These are phyloP conservation scores for Trichoderma sp. DNA, from an alignment of 2,329 filamentous ascomycete species.

Conservation along the genomic window DNA sequence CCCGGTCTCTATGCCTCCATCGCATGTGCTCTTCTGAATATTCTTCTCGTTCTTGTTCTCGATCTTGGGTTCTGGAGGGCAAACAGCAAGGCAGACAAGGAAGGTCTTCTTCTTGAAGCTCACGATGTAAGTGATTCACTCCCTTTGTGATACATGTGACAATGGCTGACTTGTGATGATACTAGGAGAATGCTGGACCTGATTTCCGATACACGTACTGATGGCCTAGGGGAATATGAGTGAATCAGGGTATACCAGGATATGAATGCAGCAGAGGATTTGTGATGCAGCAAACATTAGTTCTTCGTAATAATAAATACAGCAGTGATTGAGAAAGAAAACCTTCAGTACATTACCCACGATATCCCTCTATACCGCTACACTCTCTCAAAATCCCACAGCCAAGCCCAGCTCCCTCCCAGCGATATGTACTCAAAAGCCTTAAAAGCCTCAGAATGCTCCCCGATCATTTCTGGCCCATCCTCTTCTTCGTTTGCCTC, in stretches of 20 bases:
- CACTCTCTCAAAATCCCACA: background rate
- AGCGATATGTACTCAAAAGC: too few relatives aligned
- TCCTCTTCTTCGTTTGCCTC: background rate
- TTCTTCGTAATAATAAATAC: background rate
- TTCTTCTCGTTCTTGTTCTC: conserved; percentile 43
- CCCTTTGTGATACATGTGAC: background rate
- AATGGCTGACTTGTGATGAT: background rate
- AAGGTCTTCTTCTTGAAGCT: conserved; percentile 50
- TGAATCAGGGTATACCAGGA: background rate
- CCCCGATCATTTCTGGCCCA: background rate
- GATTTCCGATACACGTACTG: conserved; percentile 35
- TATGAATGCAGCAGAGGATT: background rate
- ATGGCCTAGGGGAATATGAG: background rate
- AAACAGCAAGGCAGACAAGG: conserved; percentile 51
- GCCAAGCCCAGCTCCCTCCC: background rate
- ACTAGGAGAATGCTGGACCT: conserved; percentile 27
- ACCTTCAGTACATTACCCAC: background rate
- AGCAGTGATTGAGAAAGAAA: background rate
- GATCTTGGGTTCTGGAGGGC: conserved; percentile 41
- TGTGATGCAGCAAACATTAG: background rate
- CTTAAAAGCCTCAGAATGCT: background rate
- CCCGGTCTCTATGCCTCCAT: conserved; percentile 56
- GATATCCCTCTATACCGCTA: background rate
- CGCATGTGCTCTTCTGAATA: conserved; percentile 44
- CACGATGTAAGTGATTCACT: conserved; percentile 43